A percentile compares a stretch with the other conserved stretches of the same genome.
Evolutionary conservation across 257 asterid genomes (phyloP).

Genomic region (Capsicum rhomboideum): DNA sequence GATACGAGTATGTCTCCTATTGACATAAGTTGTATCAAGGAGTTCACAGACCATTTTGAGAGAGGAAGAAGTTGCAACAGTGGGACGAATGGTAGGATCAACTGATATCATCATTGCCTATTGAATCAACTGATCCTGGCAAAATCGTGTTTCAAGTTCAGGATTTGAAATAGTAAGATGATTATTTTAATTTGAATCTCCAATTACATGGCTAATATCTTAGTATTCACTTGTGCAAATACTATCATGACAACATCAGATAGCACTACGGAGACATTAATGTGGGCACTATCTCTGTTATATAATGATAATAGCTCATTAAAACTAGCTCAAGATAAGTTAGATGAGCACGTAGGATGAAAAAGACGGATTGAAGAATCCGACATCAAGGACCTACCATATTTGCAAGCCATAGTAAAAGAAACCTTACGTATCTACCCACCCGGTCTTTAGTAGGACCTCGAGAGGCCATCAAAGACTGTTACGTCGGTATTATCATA

Average conservation of each 20-base stretch:
- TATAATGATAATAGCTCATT: constrained; percentile 22
- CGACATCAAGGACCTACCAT: constrained; percentile 33
- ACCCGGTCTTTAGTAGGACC: constrained; percentile 53
- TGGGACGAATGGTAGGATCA: too few relatives aligned
- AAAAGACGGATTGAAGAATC: constrained; percentile 41
- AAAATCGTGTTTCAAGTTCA: too few relatives aligned
- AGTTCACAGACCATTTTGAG: too few relatives aligned
- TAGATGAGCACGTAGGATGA: constrained; percentile 28
- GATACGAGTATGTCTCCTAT: too few relatives aligned
- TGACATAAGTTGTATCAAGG: too few relatives aligned
- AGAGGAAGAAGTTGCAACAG: too few relatives aligned
- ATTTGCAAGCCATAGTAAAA: constrained; percentile 39
- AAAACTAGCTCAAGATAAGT: constrained; percentile 29
- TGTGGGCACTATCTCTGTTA: constrained; percentile 40
- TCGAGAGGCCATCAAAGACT: constrained; percentile 35
- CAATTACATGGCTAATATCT: background rate
- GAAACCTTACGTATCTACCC: constrained; percentile 59
- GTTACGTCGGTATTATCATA: constrained; percentile 16
- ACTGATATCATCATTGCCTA: too few relatives aligned
- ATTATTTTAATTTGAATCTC: too few relatives aligned
- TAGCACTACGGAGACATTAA: constrained; percentile 44
- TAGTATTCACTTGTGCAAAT: constrained; percentile 11
- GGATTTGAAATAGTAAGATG: too few relatives aligned
- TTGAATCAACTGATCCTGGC: too few relatives aligned
- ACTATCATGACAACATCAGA: constrained; percentile 42